Percentiles rank a stretch among this genome's conserved stretches.
Conservation (phyloP, 2,329 filamentous ascomycete genomes). For the Didymella sp. region DNA sequence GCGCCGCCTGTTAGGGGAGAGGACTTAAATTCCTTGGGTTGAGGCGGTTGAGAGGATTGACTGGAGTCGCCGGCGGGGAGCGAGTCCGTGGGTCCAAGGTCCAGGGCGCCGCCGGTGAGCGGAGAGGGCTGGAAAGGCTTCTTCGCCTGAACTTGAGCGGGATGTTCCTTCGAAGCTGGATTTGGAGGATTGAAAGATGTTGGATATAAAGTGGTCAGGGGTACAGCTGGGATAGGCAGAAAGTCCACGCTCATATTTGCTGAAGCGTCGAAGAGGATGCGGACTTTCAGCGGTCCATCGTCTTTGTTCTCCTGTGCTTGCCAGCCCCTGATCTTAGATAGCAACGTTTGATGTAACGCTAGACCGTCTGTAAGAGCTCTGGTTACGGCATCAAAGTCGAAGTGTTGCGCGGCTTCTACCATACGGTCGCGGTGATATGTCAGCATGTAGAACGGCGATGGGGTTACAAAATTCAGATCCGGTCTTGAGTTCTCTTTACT, state of each 20-base stretch:
- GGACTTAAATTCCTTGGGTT: slow-evolving; percentile 34
- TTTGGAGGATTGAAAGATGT: slow-evolving; percentile 58
- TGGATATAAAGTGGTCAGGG: slow-evolving; percentile 66
- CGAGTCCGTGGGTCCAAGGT: slow-evolving; percentile 39
- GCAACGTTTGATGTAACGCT: slow-evolving; percentile 42
- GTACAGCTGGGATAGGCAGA: slow-evolving; percentile 49
- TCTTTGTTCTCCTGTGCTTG: slow-evolving; percentile 23
- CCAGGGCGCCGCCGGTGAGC: slow-evolving; percentile 46
- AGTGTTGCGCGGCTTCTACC: slow-evolving; percentile 63
- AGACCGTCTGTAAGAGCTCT: slow-evolving; percentile 45
- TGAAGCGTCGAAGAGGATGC: slow-evolving; percentile 59
- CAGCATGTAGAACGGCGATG: slow-evolving; percentile 79
- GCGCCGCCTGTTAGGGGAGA: slow-evolving; percentile 48
- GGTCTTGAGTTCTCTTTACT: slow-evolving; percentile 55
- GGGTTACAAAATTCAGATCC: slow-evolving; percentile 56
- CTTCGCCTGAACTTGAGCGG: slow-evolving; percentile 18
- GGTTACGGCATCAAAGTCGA: slow-evolving; percentile 54
- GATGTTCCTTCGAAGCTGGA: slow-evolving; percentile 26
- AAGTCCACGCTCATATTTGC: slow-evolving; percentile 51
- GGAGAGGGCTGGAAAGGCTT: slow-evolving; percentile 41
- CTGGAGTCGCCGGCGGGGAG: slow-evolving; percentile 28
- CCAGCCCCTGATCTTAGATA: slow-evolving; percentile 42
- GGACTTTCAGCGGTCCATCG: slow-evolving; percentile 54
- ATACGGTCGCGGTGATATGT: slow-evolving; percentile 80
- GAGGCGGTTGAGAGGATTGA: slow-evolving; percentile 1